Conservation (phyloP, 306 rosid species). For the Styphnolobium japonicum region DNA sequence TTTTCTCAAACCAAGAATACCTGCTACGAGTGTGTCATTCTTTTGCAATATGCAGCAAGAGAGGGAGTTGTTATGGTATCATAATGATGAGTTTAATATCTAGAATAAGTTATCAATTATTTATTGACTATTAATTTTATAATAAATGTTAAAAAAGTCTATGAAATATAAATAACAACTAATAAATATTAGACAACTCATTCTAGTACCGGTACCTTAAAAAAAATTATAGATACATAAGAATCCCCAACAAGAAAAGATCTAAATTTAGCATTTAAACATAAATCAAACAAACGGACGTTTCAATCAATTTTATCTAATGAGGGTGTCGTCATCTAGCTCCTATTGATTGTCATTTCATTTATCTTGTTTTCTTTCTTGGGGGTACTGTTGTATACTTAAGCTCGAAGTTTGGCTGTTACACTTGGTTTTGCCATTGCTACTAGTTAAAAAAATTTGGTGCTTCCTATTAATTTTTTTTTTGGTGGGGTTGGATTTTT, state of each 20-base stretch:
- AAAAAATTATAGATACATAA: background rate
- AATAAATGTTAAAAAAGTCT: no score
- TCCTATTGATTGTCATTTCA: background rate
- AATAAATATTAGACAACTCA: no score
- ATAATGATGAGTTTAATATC: no score
- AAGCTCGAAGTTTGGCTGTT: slow-evolving; percentile 38
- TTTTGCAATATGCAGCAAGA: background rate
- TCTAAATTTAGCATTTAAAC: background rate
- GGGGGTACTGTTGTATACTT: slow-evolving; percentile 32
- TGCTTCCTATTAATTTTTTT: slow-evolving; percentile 38
- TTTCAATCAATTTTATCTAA: background rate
- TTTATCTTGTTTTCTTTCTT: background rate
- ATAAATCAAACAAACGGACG: background rate
- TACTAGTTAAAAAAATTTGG: background rate
- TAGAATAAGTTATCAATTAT: no score
- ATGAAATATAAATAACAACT: no score
- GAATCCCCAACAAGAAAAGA: no score
- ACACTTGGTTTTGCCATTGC: slow-evolving; percentile 39
- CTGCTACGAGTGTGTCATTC: background rate
- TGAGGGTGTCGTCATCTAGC: background rate
- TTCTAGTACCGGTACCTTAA: no score
- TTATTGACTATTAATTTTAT: no score
- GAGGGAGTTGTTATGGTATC: no score
- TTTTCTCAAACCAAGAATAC: no score
- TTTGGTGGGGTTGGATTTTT: slow-evolving; percentile 38